A percentile compares a stretch with the other conserved stretches of the same genome.
Evolutionary conservation across 805 yeast species (phyloP).

Genomic region (Candida argentea): DNA sequence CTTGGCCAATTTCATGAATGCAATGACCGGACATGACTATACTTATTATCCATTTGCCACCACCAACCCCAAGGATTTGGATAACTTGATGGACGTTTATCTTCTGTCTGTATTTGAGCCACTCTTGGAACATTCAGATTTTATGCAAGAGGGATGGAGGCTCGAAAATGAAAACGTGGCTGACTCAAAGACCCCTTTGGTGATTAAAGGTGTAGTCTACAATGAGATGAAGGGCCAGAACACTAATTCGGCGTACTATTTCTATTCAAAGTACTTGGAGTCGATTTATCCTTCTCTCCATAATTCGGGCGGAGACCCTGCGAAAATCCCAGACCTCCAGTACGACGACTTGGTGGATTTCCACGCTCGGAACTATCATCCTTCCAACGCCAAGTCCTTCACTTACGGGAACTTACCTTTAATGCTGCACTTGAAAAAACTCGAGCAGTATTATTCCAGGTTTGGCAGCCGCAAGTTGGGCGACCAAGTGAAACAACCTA

Average conservation of each 20-base stretch:
- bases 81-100: slow-evolving; percentile 79
- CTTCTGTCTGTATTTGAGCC: slow-evolving; percentile 84
- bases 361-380: slow-evolving; percentile 73
- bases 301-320: slow-evolving; percentile 93
- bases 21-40: slow-evolving; percentile 96
- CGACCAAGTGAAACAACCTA: slow-evolving; percentile 35
- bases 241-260: slow-evolving; percentile 78
- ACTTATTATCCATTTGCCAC: slow-evolving; percentile 96
- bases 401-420: slow-evolving; percentile 80
- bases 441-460: slow-evolving; percentile 38
- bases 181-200: slow-evolving; percentile 51
- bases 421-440: slow-evolving; percentile 43
- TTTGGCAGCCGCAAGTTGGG: slow-evolving; percentile 41
- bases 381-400: slow-evolving; percentile 78
- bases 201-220: slow-evolving; percentile 91
- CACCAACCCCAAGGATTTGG: slow-evolving; percentile 72
- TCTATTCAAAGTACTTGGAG: slow-evolving; percentile 76
- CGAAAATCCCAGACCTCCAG: slow-evolving; percentile 58
- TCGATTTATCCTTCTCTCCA: slow-evolving; percentile 74
- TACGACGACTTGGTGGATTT: slow-evolving; percentile 72
- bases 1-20: slow-evolving; percentile 95
- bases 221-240: slow-evolving; percentile 98
- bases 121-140: slow-evolving; percentile 65
- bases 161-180: slow-evolving; percentile 58
- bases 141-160: slow-evolving; percentile 97